These are phyloP conservation scores for Pleurotus cornucopiae DNA, from an alignment of 768 basidiomycete species.

Conservation along the genomic window DNA sequence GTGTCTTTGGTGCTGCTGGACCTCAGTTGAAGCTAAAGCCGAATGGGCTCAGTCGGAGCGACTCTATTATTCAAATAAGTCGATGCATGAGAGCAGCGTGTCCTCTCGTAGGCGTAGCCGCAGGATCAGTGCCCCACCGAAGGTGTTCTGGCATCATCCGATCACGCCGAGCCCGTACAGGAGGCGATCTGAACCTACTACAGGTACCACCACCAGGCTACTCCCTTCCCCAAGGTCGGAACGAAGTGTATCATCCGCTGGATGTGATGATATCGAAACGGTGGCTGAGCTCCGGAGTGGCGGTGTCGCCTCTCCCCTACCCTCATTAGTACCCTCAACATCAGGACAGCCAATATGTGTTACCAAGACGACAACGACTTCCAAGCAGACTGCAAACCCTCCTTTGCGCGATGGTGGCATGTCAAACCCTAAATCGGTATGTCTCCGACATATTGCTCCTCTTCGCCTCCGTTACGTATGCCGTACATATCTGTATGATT, in stretches of 20 bases:
- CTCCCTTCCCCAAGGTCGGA: too few species aligned
- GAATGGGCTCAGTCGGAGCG: conserved; percentile 35
- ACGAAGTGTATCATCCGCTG: too few species aligned
- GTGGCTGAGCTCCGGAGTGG: conserved; percentile 1
- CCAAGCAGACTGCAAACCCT: background rate
- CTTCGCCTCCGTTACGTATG: background rate
- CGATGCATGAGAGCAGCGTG: too few species aligned
- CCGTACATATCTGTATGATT: background rate
- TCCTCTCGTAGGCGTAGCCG: background rate
- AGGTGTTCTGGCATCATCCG: conserved; percentile 1
- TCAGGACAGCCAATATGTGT: background rate
- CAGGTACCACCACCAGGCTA: background rate
- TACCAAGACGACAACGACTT: background rate
- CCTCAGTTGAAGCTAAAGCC: conserved; percentile 33
- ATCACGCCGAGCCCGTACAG: background rate
- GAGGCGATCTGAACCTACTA: conserved; percentile 1
- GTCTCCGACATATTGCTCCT: background rate
- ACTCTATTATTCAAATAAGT: conserved; percentile 15
- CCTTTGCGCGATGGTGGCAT: conserved; percentile 1
- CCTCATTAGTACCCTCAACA: background rate
- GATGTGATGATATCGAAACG: background rate
- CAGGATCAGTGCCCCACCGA: conserved; percentile 10
- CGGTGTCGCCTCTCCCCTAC: background rate
- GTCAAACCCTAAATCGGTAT: background rate
- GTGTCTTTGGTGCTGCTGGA: conserved; percentile 50